Conservation (phyloP, 306 rosid species). For the Prunus salicina region DNA sequence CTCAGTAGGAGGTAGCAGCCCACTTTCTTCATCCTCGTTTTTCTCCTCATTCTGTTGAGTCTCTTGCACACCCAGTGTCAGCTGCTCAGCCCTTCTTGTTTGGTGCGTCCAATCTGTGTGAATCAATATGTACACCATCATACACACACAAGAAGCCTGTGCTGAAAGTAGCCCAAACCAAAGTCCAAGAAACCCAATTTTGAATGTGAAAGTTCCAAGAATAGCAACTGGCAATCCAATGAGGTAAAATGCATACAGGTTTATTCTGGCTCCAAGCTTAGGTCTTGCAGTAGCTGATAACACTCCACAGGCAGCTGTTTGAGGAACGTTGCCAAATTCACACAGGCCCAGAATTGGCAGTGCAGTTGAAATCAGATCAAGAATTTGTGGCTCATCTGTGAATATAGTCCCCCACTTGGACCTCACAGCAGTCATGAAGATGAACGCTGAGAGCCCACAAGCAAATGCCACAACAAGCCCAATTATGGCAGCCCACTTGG, state of each 20-base stretch:
- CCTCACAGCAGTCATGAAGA: constrained; percentile 38
- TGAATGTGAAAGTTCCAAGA: constrained; percentile 41
- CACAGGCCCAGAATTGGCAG: constrained; percentile 78
- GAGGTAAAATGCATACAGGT: constrained; percentile 72
- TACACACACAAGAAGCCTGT: constrained; percentile 61
- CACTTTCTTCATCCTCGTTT: constrained; percentile 49
- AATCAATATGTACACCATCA: constrained; percentile 58
- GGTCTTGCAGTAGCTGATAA: constrained; percentile 77
- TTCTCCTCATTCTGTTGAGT: not conserved
- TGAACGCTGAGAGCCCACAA: constrained; percentile 41
- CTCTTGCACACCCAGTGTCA: constrained; percentile 22
- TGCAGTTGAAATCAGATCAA: constrained; percentile 48
- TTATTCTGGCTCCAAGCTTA: constrained; percentile 71
- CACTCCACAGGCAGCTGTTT: constrained; percentile 81
- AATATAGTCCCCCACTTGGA: constrained; percentile 58
- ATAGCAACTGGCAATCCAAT: constrained; percentile 75
- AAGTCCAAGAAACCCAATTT: constrained; percentile 61
- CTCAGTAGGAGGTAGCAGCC: constrained; percentile 36
- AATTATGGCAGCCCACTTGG: constrained; percentile 54
- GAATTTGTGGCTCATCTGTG: constrained; percentile 65
- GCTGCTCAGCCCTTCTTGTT: constrained; percentile 54
- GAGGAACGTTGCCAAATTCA: constrained; percentile 74
- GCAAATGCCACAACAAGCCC: constrained; percentile 52
- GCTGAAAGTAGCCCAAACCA: constrained; percentile 87
- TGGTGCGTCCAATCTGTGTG: constrained; percentile 81